Evolutionary conservation across 2,329 filamentous ascomycete genomes (phyloP), one percentile per base, ranked within the genome.

Genomic region (Colletotrichum cereale): DNA sequence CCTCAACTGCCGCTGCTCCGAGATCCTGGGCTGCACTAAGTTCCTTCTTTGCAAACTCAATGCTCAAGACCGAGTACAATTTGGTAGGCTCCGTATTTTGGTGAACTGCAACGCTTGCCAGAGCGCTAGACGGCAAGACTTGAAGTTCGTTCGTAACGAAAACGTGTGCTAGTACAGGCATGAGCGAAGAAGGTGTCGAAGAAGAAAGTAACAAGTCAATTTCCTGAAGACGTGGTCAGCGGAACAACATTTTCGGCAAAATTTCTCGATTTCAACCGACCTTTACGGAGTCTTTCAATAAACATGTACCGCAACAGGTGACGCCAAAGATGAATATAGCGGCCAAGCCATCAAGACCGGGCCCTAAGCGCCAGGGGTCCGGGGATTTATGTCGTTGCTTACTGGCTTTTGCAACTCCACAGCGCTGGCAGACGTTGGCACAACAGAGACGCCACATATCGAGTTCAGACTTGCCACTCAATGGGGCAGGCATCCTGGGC

Each of bases 371-470:
- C 85, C 86, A 90, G 61, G 84, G 82, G 77, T 82, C 83, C 77
- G 72, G 80, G 75, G 71, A 78, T 72, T 69, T 72, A 65, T 74
- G 52, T 56, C 72, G 64, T 73, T 77, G 66, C 53, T 36, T 21
- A 58, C 11, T 48, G 73, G 77, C 79, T 61, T 74, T 76, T 73
- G 84, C 21, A 31, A 31, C 88, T 65, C 82, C 83, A 80, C 94
- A 96, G 75, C 91, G 89, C 77, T 95, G 90, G 79, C 94, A 97
- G 66, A 78, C 81, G 38, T 78, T 83, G 58, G 88, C 87, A 79
- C 89, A 90, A 44, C 90, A 85, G 62, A 96, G 83, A 76, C 88
- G 88, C 88, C 93, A 94, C 92, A 95, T 95, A 52, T 91, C 88
- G 74, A 93, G 83, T 80, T 96, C 93, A 52, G 88, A 88, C 78